These are phyloP conservation scores for Trichosporon sp. DNA, from an alignment of 1,284 basidiomycete genomes.

Conservation along the genomic window DNA sequence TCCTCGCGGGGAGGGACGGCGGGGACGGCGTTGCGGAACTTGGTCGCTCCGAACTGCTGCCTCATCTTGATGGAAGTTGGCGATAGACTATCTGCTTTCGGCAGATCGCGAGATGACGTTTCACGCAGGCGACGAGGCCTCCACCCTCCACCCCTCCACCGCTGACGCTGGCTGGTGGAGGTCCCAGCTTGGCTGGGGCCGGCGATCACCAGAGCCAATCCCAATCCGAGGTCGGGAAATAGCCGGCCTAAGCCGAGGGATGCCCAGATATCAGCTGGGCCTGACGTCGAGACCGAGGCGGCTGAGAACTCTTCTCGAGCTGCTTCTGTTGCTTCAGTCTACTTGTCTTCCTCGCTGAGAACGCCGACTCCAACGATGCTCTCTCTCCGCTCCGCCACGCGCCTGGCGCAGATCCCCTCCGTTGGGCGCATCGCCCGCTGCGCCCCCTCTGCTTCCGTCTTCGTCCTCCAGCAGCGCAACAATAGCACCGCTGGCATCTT, in stretches of 20 bases:
- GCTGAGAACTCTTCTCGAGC: not conserved
- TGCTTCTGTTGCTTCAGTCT: not conserved
- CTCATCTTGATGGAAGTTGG: conserved; percentile 19
- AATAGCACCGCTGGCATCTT: conserved; percentile 10
- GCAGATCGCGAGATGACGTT: conserved; percentile 4
- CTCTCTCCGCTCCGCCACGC: not conserved
- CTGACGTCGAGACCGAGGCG: not conserved
- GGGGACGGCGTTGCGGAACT: conserved; percentile 41
- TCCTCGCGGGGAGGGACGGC: conserved; percentile 27
- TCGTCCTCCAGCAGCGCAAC: not conserved
- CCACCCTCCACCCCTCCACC: too few relatives aligned
- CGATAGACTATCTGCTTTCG: too few relatives aligned
- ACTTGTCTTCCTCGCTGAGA: not conserved
- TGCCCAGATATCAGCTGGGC: not conserved
- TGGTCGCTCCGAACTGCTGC: conserved; percentile 40
- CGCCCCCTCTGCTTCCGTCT: not conserved
- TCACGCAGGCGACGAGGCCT: not conserved
- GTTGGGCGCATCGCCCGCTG: not conserved
- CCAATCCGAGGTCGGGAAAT: not conserved
- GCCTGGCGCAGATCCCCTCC: not conserved
- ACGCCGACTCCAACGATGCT: not conserved
- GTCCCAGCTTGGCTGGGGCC: not conserved
- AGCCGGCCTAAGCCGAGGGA: not conserved
- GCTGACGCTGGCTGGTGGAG: too few relatives aligned
- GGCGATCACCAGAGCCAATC: not conserved